Evolutionary conservation across 163 green algal genomes (phyloP).

Genomic region (Scenedesmus sp.): DNA sequence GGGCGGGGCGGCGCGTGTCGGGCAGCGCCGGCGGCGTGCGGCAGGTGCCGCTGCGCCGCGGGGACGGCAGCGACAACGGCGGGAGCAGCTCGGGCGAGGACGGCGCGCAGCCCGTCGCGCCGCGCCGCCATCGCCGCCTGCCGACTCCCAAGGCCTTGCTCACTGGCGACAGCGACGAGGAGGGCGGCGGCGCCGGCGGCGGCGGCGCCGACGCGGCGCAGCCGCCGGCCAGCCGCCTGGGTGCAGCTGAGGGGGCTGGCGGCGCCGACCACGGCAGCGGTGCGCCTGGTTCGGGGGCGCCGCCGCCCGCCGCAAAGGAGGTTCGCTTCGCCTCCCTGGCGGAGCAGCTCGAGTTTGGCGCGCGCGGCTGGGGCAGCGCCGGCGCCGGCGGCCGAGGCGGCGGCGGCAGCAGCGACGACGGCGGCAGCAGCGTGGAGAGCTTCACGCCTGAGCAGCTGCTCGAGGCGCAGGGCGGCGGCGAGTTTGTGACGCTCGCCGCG

Average conservation of each 20-base stretch:
- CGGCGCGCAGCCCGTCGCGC: neutral
- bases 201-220: neutral
- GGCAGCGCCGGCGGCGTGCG: too few species aligned
- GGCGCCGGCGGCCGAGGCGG: neutral
- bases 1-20: too few species aligned
- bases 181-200: neutral
- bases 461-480: conserved; percentile 4
- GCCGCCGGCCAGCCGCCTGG: neutral
- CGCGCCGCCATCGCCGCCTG: neutral
- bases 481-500: too few species aligned
- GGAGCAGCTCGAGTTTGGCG: neutral
- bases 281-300: neutral
- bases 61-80: neutral
- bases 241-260: too few species aligned
- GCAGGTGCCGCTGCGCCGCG: conserved; percentile 6
- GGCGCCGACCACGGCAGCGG: neutral
- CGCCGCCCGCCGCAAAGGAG: neutral
- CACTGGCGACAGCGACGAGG: neutral
- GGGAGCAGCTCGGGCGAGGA: neutral
- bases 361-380: neutral
- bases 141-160: conserved; percentile 10
- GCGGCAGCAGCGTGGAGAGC: conserved; percentile 28
- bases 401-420: neutral
- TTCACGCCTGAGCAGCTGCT: conserved; percentile 47
- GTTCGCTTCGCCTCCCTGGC: too few species aligned